Evolutionary conservation across 2,329 filamentous ascomycete species (phyloP), one percentile per base, ranked within the genome.

Genomic region (Aspergillus alliaceus): DNA sequence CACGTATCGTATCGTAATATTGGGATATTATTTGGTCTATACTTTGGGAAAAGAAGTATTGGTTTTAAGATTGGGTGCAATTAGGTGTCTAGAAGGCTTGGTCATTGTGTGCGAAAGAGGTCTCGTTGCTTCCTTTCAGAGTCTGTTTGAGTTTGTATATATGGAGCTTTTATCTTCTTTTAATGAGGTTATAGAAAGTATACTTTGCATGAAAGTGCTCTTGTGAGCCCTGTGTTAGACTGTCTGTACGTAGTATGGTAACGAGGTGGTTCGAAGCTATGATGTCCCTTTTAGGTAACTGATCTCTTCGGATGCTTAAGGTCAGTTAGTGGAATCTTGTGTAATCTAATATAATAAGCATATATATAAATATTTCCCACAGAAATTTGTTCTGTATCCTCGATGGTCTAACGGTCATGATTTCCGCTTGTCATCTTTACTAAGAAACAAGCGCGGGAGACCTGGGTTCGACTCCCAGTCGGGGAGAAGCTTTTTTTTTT

Each of bases 1-100:
- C 51, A 56, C 51, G 54, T 64, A 66, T 59, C 60, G 64, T 64
- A 59, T 66, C 59, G 57, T 64, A 60, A 64, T 65, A 55, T 51
- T 56, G 54, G 53, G 61, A 57, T 20, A n/a, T 53, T 39, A 8
- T 29, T 7, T 18, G 7, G 24, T 25, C 47, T 52, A 14, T 53
- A 40, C 18, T 31, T 22, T 15, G 22, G 6, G 15, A 12, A n/a
- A 18, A n/a, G 42, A 20, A 4, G 12, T 11, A 29, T 29, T 48
- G 11, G 7, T 32, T 32, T 12, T 11, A 27, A 32, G 11, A 2
- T 31, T 15, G 25, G 27, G 27, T 20, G 27, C 27, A 18, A 48
- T 15, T 39, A 34, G 20, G n/a, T 44, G 24, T n/a, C 24, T 29
- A 18, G 15, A 25, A 27, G 15, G 7, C 22, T 44, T 29, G 40